Evolutionary conservation across 192 early-diverging fungal genomes (phyloP), one percentile per base, ranked within the genome.

Genomic region (Linnemannia zychae): DNA sequence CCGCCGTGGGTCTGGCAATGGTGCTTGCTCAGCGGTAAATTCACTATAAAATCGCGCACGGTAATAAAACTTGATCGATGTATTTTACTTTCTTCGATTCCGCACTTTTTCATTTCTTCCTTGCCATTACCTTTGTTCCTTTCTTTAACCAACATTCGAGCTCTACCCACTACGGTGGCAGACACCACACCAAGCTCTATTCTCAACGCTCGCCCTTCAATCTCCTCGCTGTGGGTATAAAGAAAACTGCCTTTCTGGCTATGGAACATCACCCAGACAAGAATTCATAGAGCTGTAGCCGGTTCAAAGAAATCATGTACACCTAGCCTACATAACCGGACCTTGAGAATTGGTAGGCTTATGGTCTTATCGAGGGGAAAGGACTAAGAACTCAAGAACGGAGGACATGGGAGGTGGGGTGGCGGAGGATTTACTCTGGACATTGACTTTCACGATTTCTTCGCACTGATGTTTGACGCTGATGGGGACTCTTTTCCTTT

Each of bases 1-100:
- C 67, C 18, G 48, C 75, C 16, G 36, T 77, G 12, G 75, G 75
- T 11, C 5, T 69, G 22, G 67, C 75, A 4, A 36, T 77, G 12
- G 34, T 49, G 18, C 63, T 77, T 63, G 24, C 57, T 13, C 57
- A 63, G 1, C 40, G 40, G 40, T 44, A 9, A 57, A 6, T 9
- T 6, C 22, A 11, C 24, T 31, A n/a, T n/a, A n/a, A n/a, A n/a
- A n/a, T n/a, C n/a, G n/a, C n/a, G n/a, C n/a, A n/a, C n/a, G n/a
- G n/a, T n/a, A n/a, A n/a, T n/a, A n/a, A n/a, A n/a, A n/a, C n/a
- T n/a, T n/a, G n/a, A n/a, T n/a, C n/a, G n/a, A n/a, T n/a, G n/a
- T n/a, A n/a, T n/a, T n/a, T n/a, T n/a, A n/a, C n/a, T n/a, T n/a
- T n/a, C n/a, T n/a, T n/a, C n/a, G n/a, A n/a, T n/a, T n/a, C n/a